phyloP scores from a whole-genome alignment of 352 stramenopile species.

The Pythium aristosporum region DNA sequence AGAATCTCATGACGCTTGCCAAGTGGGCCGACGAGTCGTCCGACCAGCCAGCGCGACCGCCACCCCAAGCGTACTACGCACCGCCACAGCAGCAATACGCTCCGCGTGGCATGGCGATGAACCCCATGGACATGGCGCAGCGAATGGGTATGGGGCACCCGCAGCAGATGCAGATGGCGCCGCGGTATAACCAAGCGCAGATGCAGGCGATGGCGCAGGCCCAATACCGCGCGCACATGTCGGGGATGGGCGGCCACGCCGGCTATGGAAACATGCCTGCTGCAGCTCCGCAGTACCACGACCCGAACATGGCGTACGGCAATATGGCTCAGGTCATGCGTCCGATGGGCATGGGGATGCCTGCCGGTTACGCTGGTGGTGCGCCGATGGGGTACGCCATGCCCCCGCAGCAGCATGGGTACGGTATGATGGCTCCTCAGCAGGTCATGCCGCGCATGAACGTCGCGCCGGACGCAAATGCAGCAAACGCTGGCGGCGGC shows the following conservation, averaged over 20 bases:
- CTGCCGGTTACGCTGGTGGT: conserved; percentile 34
- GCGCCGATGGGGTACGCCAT: conserved; percentile 43
- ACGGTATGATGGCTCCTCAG: conserved; percentile 42
- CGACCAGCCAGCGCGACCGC: conserved; percentile 53
- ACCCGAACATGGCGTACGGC: conserved; percentile 23
- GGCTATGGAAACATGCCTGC: conserved; percentile 21
- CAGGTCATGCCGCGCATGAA: conserved; percentile 38
- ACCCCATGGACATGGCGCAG: conserved; percentile 22
- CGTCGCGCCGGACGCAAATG: conserved; percentile 1
- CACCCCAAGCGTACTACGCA: conserved; percentile 30
- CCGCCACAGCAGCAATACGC: conserved; percentile 36
- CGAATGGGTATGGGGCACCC: conserved; percentile 32
- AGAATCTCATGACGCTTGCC: conserved; percentile 88
- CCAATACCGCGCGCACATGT: conserved; percentile 62
- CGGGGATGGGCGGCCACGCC: conserved; percentile 41
- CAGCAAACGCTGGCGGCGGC: background rate
- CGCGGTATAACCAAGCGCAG: conserved; percentile 32
- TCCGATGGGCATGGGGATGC: conserved; percentile 25
- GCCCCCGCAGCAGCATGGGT: background rate
- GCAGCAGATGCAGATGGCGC: conserved; percentile 38
- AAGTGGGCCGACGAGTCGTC: conserved; percentile 87
- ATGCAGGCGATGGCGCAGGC: conserved; percentile 46
- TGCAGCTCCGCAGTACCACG: conserved; percentile 15
- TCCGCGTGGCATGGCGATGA: conserved; percentile 35
- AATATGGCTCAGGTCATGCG: conserved; percentile 20